phyloP scores from a whole-genome alignment of 441 rosid species.

The Metrosideros polymorpha region DNA sequence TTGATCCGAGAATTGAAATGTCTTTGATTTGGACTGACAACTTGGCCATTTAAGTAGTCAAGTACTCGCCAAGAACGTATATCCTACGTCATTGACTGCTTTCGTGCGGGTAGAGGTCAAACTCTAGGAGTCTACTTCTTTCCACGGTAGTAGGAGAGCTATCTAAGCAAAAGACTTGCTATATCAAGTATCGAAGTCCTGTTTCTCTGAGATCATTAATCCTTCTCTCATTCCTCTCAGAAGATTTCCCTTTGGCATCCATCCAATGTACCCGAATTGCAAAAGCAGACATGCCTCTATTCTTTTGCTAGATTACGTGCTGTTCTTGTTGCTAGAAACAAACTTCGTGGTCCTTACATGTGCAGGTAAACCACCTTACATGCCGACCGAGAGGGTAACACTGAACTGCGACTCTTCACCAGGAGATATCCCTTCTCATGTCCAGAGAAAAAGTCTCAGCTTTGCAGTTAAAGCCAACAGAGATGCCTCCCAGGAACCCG shows the following conservation, averaged over 20 bases:
- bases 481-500: not conserved
- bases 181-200: not conserved
- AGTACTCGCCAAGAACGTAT: not conserved
- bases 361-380: not conserved
- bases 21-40: not conserved
- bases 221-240: not conserved
- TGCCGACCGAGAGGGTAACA: not conserved
- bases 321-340: not conserved
- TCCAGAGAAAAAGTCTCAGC: not conserved
- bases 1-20: not conserved
- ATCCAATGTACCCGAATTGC: not conserved
- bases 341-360: not conserved
- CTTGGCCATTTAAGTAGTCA: not conserved
- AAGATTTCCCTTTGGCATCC: not conserved
- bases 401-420: not conserved
- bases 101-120: not conserved
- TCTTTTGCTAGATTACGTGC: not conserved
- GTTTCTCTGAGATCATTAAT: not conserved
- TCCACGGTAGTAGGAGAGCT: not conserved
- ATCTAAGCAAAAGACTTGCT: not conserved
- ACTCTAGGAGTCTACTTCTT: not conserved
- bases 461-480: not conserved
- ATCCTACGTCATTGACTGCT: not conserved
- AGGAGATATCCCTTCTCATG: not conserved
- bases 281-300: not conserved